Percentiles rank a stretch among this genome's conserved stretches.
These are phyloP conservation scores for Trametopsis cervina DNA, from an alignment of 768 basidiomycete genomes.

Conservation along the genomic window DNA sequence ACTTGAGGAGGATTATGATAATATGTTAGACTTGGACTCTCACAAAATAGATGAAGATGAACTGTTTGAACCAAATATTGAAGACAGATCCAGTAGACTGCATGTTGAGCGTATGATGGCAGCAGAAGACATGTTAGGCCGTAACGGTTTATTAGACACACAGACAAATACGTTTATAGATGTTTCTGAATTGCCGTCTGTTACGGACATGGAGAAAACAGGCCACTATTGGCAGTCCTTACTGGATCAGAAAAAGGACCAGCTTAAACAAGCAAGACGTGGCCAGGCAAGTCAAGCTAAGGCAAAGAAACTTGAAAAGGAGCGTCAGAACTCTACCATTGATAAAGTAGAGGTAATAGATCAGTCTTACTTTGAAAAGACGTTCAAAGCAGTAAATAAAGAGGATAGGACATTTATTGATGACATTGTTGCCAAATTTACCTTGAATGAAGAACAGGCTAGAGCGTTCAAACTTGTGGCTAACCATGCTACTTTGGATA, in stretches of 20 bases:
- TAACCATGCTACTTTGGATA: slow-evolving; percentile 9
- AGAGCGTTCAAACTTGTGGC: slow-evolving; percentile 17
- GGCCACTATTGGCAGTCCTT: not conserved
- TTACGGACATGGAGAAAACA: not conserved
- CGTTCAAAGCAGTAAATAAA: not conserved
- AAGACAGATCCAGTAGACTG: not conserved
- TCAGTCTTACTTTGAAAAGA: not conserved
- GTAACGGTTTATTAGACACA: not conserved
- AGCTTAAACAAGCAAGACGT: not conserved
- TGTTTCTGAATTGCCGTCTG: not conserved
- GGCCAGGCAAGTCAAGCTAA: not conserved
- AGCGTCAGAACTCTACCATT: not conserved
- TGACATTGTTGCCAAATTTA: slow-evolving; percentile 4
- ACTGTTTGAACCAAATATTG: not conserved
- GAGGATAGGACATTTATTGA: not conserved
- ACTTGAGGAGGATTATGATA: not conserved
- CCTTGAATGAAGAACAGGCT: slow-evolving; percentile 15
- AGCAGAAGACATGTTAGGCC: not conserved
- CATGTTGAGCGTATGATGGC: not conserved
- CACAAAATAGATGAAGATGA: not conserved
- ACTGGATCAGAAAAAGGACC: not conserved
- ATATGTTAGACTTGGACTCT: not conserved
- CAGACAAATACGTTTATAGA: not conserved
- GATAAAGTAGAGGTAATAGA: slow-evolving; percentile 5
- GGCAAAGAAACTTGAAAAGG: not conserved